A percentile compares a stretch with the other conserved stretches of the same genome.
These are phyloP conservation scores for Aegilops longissima DNA, from an alignment of 176 grass and related monocot genomes.

Conservation along the genomic window DNA sequence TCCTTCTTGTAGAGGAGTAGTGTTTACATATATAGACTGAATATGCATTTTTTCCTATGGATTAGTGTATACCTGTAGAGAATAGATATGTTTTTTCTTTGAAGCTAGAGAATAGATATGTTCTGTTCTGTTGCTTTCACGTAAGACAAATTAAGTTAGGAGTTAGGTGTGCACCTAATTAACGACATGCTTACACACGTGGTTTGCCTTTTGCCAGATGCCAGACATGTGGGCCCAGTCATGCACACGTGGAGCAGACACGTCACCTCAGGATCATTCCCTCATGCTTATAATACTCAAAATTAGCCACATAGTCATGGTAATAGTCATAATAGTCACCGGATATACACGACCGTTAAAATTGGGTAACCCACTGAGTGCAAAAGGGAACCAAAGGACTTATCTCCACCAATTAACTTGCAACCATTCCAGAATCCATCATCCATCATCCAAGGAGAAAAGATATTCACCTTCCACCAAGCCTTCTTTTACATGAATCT, in stretches of 20 bases:
- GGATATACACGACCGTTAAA: constrained; percentile 42
- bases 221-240: background rate
- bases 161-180: background rate
- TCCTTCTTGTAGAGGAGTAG: too few relatives aligned
- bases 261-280: background rate
- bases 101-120: background rate
- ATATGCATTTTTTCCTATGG: background rate
- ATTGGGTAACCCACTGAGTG: constrained; percentile 20
- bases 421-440: constrained; percentile 31
- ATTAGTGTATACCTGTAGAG: background rate
- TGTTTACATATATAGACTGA: background rate
- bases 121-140: background rate
- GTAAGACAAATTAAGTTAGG: background rate
- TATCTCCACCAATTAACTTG: constrained; percentile 20
- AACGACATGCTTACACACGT: constrained; percentile 6
- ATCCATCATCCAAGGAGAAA: constrained; percentile 23
- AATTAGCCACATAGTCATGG: background rate
- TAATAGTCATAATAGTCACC: background rate
- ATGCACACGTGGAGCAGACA: constrained; percentile 16
- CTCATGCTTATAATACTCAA: background rate
- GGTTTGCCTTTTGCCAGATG: background rate
- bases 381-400: constrained; percentile 17
- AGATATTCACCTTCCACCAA: constrained; percentile 37
- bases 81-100: background rate
- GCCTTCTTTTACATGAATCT: constrained; percentile 24